Conservation (phyloP, 768 basidiomycete genomes). For the Mycena epipterygia region DNA sequence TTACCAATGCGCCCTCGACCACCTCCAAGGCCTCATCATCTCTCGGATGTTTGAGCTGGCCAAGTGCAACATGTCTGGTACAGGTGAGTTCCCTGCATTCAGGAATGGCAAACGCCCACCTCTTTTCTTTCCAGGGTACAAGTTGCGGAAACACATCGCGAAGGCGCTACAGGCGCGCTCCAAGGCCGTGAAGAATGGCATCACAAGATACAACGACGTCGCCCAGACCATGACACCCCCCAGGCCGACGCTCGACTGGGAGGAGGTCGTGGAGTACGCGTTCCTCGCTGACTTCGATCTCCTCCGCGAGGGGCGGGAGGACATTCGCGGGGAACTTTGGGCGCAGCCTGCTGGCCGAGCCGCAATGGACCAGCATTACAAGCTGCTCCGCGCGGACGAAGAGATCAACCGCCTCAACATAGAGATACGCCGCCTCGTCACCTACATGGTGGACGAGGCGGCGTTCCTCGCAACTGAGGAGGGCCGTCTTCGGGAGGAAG, state of each 20-base stretch:
- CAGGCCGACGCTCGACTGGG: too few relatives aligned
- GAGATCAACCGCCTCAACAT: neutral
- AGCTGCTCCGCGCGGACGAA: neutral
- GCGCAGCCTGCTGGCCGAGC: neutral
- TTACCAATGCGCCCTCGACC: conserved; percentile 38
- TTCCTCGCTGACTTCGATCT: too few relatives aligned
- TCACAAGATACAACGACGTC: too few relatives aligned
- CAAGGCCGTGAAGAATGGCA: neutral
- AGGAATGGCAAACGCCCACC: conserved; percentile 17
- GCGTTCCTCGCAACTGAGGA: neutral
- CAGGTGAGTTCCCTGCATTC: neutral
- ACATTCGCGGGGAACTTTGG: neutral
- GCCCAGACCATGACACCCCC: too few relatives aligned
- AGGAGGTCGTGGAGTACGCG: too few relatives aligned
- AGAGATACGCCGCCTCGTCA: too few relatives aligned
- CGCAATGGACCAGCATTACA: neutral
- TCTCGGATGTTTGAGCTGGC: conserved; percentile 41
- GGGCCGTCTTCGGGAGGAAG: neutral
- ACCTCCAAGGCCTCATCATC: conserved; percentile 38
- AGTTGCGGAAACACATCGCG: neutral
- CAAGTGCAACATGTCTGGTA: conserved; percentile 38
- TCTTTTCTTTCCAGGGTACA: conserved; percentile 1
- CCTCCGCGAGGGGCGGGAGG: too few relatives aligned
- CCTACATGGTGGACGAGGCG: neutral
- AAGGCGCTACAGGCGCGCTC: neutral